phyloP scores from a whole-genome alignment of 2,329 filamentous ascomycete species.

The Penicillium sp. region DNA sequence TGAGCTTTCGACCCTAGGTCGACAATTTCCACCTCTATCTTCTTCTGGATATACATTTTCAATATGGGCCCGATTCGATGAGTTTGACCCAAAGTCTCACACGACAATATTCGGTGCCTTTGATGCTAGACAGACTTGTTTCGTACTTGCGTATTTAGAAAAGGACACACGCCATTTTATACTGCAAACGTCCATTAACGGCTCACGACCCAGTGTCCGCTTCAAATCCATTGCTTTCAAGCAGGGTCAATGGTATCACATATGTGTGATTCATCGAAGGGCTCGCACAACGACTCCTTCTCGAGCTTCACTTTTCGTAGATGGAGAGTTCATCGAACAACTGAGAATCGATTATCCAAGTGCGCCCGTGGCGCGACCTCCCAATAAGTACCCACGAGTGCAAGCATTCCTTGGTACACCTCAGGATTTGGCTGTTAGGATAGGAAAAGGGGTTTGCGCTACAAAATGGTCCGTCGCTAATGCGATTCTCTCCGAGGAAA shows the following conservation, averaged over 20 bases:
- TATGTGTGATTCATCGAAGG: slow-evolving; percentile 79
- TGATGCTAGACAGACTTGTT: slow-evolving; percentile 87
- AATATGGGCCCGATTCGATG: slow-evolving; percentile 83
- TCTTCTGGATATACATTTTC: slow-evolving; percentile 83
- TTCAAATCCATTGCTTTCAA: slow-evolving; percentile 82
- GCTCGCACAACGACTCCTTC: slow-evolving; percentile 71
- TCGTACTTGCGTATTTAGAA: slow-evolving; percentile 88
- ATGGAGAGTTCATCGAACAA: slow-evolving; percentile 92
- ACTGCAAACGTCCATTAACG: slow-evolving; percentile 87
- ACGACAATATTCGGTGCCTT: slow-evolving; percentile 96
- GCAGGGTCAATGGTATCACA: slow-evolving; percentile 83
- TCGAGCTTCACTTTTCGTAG: slow-evolving; percentile 82
- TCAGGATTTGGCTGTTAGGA: slow-evolving; percentile 72
- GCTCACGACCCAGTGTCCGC: slow-evolving; percentile 79
- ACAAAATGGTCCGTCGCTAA: slow-evolving; percentile 88
- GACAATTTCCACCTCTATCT: slow-evolving; percentile 75
- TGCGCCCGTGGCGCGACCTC: slow-evolving; percentile 60
- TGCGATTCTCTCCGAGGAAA: slow-evolving; percentile 82
- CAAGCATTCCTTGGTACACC: slow-evolving; percentile 94
- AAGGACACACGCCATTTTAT: slow-evolving; percentile 93
- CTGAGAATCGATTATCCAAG: slow-evolving; percentile 83
- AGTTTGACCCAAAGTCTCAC: slow-evolving; percentile 78
- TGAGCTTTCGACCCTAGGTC: slow-evolving; percentile 80
- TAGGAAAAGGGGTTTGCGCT: slow-evolving; percentile 67
- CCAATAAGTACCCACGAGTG: slow-evolving; percentile 56